These are phyloP conservation scores for Scutellaria galericulata DNA, from an alignment of 257 asterid species.

Conservation along the genomic window DNA sequence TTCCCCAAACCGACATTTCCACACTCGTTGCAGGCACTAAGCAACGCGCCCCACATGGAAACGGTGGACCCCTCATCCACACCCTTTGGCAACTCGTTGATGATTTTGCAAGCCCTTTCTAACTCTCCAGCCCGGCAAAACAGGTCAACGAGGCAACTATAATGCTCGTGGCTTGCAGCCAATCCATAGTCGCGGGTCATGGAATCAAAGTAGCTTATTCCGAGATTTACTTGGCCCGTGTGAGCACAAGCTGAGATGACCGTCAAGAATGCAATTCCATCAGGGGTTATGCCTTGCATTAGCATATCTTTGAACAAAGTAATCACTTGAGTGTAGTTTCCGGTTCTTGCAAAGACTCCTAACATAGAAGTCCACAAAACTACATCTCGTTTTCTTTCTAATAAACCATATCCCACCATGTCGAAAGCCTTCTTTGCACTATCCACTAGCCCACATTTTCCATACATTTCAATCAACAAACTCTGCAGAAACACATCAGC, in stretches of 20 bases:
- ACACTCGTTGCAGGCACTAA: slow-evolving; percentile 71
- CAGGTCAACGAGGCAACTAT: slow-evolving; percentile 78
- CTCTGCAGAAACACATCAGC: slow-evolving; percentile 69
- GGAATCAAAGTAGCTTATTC: slow-evolving; percentile 65
- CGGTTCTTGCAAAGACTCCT: slow-evolving; percentile 69
- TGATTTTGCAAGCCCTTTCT: slow-evolving; percentile 64
- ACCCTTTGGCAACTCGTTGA: slow-evolving; percentile 47
- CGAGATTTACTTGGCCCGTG: slow-evolving; percentile 83
- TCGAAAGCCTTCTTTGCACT: slow-evolving; percentile 62
- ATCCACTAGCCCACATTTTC: slow-evolving; percentile 71
- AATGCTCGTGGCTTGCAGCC: slow-evolving; percentile 70
- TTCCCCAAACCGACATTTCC: slow-evolving; percentile 74
- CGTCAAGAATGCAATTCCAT: slow-evolving; percentile 73
- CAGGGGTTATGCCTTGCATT: slow-evolving; percentile 68
- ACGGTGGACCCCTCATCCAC: slow-evolving; percentile 38
- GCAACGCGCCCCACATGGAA: slow-evolving; percentile 88
- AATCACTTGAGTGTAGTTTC: slow-evolving; percentile 60
- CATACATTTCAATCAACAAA: slow-evolving; percentile 84
- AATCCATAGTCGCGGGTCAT: slow-evolving; percentile 62
- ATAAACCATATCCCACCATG: slow-evolving; percentile 50
- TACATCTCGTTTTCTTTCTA: slow-evolving; percentile 53
- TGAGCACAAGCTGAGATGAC: slow-evolving; percentile 86
- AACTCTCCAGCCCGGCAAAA: slow-evolving; percentile 86
- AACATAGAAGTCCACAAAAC: slow-evolving; percentile 88
- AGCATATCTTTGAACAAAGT: slow-evolving; percentile 63